Conservation (phyloP, 192 early-diverging fungal genomes). For the Coemansia sp. region DNA sequence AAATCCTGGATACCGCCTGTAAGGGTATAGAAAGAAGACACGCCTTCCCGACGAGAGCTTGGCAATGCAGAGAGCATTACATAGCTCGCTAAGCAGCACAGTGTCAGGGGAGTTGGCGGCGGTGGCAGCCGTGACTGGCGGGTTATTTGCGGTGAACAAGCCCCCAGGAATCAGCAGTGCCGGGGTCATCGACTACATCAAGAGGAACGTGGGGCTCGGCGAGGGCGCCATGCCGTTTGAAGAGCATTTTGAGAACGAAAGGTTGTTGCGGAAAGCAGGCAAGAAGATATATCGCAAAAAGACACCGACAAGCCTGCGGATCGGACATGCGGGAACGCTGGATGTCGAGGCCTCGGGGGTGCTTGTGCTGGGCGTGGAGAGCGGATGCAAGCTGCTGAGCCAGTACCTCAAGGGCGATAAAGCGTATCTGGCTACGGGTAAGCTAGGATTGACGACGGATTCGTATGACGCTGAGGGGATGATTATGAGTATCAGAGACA, state of each 20-base stretch:
- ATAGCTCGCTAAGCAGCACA: slow-evolving; percentile 16
- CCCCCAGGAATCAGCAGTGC: slow-evolving; percentile 52
- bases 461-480: slow-evolving; percentile 60
- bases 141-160: slow-evolving; percentile 50
- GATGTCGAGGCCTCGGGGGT: slow-evolving; percentile 49
- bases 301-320: slow-evolving; percentile 8
- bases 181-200: slow-evolving; percentile 45
- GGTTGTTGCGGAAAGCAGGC: slow-evolving; percentile 12
- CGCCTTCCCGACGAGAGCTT: no score
- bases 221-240: slow-evolving; percentile 21
- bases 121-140: slow-evolving; percentile 15
- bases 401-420: slow-evolving; percentile 55
- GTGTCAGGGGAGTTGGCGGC: neutral
- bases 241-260: slow-evolving; percentile 42
- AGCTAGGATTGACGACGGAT: slow-evolving; percentile 61
- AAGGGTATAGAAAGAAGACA: neutral
- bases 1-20: no score
- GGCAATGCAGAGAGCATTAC: neutral
- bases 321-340: slow-evolving; percentile 50
- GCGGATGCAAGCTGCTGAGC: slow-evolving; percentile 58
- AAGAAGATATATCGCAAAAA: slow-evolving; percentile 17
- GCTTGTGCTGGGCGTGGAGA: slow-evolving; percentile 57
- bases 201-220: slow-evolving; percentile 32
- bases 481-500: slow-evolving; percentile 36
- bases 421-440: slow-evolving; percentile 57